A percentile compares a stretch with the other conserved stretches of the same genome.
These are phyloP conservation scores for Hypoxylon rubiginosum DNA, from an alignment of 2,329 filamentous ascomycete genomes.

Conservation along the genomic window DNA sequence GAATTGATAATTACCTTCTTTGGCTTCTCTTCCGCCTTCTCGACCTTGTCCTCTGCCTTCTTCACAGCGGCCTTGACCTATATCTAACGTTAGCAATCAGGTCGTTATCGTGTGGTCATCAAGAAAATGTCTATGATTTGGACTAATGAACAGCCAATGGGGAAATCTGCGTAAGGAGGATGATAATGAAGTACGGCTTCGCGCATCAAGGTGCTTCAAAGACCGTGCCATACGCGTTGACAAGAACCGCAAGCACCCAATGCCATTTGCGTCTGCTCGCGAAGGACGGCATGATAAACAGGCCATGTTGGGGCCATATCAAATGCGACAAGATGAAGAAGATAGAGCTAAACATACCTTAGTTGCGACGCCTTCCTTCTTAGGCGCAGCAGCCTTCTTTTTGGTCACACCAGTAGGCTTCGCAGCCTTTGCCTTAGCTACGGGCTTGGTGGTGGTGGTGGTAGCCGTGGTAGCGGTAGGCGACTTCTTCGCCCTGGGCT, in stretches of 20 bases:
- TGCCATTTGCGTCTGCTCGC: not conserved
- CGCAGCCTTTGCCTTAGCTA: slow-evolving; percentile 43
- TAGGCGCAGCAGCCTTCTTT: slow-evolving; percentile 49
- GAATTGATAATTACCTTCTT: slow-evolving; percentile 21
- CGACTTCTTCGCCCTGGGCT: slow-evolving; percentile 49
- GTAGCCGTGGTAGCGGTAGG: slow-evolving; percentile 35
- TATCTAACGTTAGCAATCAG: slow-evolving; percentile 38
- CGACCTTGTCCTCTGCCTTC: slow-evolving; percentile 50
- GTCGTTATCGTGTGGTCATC: not conserved
- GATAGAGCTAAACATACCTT: slow-evolving; percentile 46
- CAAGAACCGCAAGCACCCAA: not conserved
- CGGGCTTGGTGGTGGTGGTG: slow-evolving; percentile 33
- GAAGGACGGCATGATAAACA: not conserved
- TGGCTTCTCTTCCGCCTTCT: slow-evolving; percentile 48
- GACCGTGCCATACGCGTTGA: not conserved
- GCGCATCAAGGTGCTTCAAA: not conserved
- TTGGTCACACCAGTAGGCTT: slow-evolving; percentile 53
- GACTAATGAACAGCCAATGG: not conserved
- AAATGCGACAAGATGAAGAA: not conserved
- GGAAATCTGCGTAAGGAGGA: not conserved
- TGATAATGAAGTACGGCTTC: not conserved
- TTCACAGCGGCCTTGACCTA: slow-evolving; percentile 51
- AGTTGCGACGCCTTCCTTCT: slow-evolving; percentile 51
- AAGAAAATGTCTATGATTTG: not conserved
- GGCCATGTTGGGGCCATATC: not conserved